Percentiles rank a stretch among this genome's conserved stretches.
Evolutionary conservation across 495 filamentous ascomycete genomes (phyloP).

Genomic region (Penicillium coffeae): DNA sequence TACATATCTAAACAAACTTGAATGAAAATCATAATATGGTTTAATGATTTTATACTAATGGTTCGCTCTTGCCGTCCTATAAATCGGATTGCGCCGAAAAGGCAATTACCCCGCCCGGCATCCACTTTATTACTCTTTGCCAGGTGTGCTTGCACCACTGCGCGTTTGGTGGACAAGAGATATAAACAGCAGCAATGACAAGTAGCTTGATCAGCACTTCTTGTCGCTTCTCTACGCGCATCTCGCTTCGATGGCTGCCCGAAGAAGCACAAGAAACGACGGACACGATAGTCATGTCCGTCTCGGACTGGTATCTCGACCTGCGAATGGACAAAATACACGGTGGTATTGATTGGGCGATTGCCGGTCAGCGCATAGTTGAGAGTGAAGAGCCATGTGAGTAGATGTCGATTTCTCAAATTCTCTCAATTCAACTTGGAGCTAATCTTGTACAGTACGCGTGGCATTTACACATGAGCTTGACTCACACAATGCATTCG

Average conservation of each 20-base stretch:
- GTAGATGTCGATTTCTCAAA: too few species aligned
- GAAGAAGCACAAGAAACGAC: slow-evolving; percentile 37
- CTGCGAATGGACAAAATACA: slow-evolving; percentile 35
- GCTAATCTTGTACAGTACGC: slow-evolving; percentile 14
- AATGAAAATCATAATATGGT: too few species aligned
- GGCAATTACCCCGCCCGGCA: too few species aligned
- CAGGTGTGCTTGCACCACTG: too few species aligned
- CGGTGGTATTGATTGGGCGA: slow-evolving; percentile 37
- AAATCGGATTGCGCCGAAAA: too few species aligned
- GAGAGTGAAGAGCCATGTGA: slow-evolving; percentile 27
- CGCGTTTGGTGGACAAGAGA: too few species aligned
- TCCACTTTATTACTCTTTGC: too few species aligned
- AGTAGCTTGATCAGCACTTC: background rate
- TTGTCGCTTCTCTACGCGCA: slow-evolving; percentile 37
- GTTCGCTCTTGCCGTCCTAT: too few species aligned
- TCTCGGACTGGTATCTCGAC: slow-evolving; percentile 43
- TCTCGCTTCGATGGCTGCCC: slow-evolving; percentile 43
- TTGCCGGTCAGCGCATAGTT: slow-evolving; percentile 36
- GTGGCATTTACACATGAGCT: slow-evolving; percentile 41
- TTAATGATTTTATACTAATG: too few species aligned
- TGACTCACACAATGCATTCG: slow-evolving; percentile 37
- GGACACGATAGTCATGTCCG: slow-evolving; percentile 44
- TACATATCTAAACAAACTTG: too few species aligned
- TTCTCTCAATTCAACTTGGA: background rate
- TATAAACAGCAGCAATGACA: background rate